Conservation (phyloP, 2,329 filamentous ascomycete genomes). For the Phaeophleospora eucalypticola region DNA sequence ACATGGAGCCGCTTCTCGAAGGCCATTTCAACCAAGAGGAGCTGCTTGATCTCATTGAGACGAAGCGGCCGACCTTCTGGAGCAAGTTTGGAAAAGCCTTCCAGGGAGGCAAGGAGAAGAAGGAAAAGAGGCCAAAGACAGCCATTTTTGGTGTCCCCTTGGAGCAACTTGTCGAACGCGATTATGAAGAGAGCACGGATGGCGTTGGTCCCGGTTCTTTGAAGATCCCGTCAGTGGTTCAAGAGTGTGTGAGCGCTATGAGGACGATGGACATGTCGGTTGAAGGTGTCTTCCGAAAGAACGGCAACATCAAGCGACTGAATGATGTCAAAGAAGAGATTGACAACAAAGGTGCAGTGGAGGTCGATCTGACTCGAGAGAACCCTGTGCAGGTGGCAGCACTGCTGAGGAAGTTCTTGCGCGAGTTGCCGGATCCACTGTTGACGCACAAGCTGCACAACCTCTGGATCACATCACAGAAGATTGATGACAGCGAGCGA, state of each 20-base stretch:
- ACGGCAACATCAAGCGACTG: slow-evolving; percentile 93
- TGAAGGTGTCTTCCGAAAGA: slow-evolving; percentile 97
- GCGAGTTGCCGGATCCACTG: slow-evolving; percentile 89
- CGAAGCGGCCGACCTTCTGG: slow-evolving; percentile 92
- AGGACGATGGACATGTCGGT: slow-evolving; percentile 98
- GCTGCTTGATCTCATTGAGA: slow-evolving; percentile 85
- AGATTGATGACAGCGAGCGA: slow-evolving; percentile 74
- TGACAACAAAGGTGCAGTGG: slow-evolving; percentile 78
- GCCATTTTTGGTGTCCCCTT: slow-evolving; percentile 88
- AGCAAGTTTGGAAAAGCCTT: slow-evolving; percentile 97
- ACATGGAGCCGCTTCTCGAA: slow-evolving; percentile 89
- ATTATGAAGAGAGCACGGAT: slow-evolving; percentile 95
- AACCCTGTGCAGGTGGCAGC: slow-evolving; percentile 92
- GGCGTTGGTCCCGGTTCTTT: slow-evolving; percentile 89
- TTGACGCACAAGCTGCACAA: slow-evolving; percentile 92
- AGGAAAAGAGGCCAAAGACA: slow-evolving; percentile 81
- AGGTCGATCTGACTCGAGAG: slow-evolving; percentile 80
- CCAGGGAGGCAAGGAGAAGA: slow-evolving; percentile 51
- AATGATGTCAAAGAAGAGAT: slow-evolving; percentile 82
- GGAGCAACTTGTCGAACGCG: slow-evolving; percentile 83
- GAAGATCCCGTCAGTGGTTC: slow-evolving; percentile 88
- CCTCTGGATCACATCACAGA: slow-evolving; percentile 85
- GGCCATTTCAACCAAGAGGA: slow-evolving; percentile 92
- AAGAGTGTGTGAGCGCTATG: slow-evolving; percentile 91
- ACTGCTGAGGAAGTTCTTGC: slow-evolving; percentile 88